Evolutionary conservation across 2,329 filamentous ascomycete genomes (phyloP).

Genomic region (Nemania serpens): DNA sequence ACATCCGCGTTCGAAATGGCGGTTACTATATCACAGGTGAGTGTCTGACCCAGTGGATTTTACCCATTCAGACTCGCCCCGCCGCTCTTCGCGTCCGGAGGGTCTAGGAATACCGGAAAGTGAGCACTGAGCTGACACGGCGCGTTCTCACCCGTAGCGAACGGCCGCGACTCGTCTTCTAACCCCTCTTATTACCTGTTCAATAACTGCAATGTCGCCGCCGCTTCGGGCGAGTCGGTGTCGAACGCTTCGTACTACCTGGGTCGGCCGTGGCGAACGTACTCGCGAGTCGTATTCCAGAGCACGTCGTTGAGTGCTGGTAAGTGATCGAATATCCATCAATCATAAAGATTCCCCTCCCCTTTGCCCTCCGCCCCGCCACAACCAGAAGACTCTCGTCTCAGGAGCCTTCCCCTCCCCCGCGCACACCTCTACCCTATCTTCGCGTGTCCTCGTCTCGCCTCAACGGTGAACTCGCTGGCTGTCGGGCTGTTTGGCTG

Average conservation of each 20-base stretch:
- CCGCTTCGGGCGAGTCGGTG: constrained; percentile 46
- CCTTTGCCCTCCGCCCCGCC: not conserved
- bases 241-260: constrained; percentile 50
- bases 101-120: not conserved
- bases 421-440: no score
- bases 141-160: constrained; percentile 41
- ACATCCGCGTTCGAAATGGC: constrained; percentile 45
- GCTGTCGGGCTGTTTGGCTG: not conserved
- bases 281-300: constrained; percentile 55
- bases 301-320: constrained; percentile 51
- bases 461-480: not conserved
- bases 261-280: constrained; percentile 54
- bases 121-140: constrained; percentile 10
- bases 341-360: not conserved
- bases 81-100: not conserved
- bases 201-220: constrained; percentile 50
- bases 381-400: no score
- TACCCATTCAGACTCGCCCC: not conserved
- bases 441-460: no score
- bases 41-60: not conserved
- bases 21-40: constrained; percentile 47
- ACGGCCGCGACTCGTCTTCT: constrained; percentile 45
- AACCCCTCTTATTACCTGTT: constrained; percentile 52
- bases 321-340: not conserved
- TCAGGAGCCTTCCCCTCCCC: no score